A percentile compares a stretch with the other conserved stretches of the same genome.
These are phyloP conservation scores for Malassezia japonica DNA, from an alignment of 1,284 basidiomycete species.

Conservation along the genomic window DNA sequence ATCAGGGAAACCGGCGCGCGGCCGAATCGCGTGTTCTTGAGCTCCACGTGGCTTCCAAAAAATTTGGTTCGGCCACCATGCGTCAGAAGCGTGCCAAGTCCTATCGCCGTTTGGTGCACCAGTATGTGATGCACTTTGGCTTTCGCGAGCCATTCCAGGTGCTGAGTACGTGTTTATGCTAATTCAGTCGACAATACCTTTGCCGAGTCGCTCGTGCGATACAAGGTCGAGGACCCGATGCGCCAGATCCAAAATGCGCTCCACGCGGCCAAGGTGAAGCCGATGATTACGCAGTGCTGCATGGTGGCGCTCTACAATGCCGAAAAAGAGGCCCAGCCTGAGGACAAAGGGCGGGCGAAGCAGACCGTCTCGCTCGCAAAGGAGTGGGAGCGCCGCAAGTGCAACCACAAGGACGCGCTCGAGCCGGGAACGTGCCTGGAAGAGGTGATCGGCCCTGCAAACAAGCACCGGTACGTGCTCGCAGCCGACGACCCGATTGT, in stretches of 20 bases:
- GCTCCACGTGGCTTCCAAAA: background rate
- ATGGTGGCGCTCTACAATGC: conserved; percentile 40
- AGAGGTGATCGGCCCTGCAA: conserved; percentile 62
- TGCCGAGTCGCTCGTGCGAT: conserved; percentile 27
- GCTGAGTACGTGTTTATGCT: conserved; percentile 15
- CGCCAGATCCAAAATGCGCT: conserved; percentile 28
- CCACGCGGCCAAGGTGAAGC: conserved; percentile 33
- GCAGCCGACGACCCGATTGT: conserved; percentile 24
- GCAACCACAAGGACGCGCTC: conserved; percentile 78
- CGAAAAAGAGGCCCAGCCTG: conserved; percentile 18
- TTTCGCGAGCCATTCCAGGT: conserved; percentile 45
- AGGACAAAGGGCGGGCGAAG: conserved; percentile 48
- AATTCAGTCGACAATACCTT: conserved; percentile 33
- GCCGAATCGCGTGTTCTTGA: background rate
- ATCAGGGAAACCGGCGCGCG: too few relatives aligned
- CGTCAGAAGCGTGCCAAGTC: conserved; percentile 42
- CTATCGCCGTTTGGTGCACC: conserved; percentile 40
- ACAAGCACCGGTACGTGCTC: conserved; percentile 44
- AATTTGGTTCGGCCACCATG: conserved; percentile 19
- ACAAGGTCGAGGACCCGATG: conserved; percentile 26
- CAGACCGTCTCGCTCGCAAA: conserved; percentile 51
- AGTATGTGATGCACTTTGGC: conserved; percentile 38
- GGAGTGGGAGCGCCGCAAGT: conserved; percentile 79
- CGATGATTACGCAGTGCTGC: conserved; percentile 45
- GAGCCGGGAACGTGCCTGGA: conserved; percentile 72